Base-by-base conservation (phyloP, 2,329 filamentous ascomycete genomes). In the Raffaelea albimanens region DNA sequence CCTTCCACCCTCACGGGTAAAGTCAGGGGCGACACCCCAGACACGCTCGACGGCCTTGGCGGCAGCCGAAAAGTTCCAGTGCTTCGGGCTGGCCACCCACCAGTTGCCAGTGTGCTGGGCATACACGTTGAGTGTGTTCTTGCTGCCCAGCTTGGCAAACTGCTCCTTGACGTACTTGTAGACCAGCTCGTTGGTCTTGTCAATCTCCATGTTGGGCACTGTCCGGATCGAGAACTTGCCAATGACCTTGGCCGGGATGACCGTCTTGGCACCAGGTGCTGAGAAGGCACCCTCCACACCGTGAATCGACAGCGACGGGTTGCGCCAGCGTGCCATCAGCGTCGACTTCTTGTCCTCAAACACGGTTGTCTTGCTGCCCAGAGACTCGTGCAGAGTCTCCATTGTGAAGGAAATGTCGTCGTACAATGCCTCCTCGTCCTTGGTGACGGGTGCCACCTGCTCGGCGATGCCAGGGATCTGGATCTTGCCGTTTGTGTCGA, bases 191-290 rank as follows among this genome's bases (percentile, higher is more conserved):
- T 95, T 94, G 60, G 95, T 94, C 61, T 83, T 80, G 48, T 88
- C 82, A 58, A 88, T 88, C 64, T 96, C 86, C 93, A 98, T 98
- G 71, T 98, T 81, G 46, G 93, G 93, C 20, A 98, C 93, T 33
- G 90, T 97, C 57, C 93, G 83, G 69, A 98, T 96, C 44, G 87
- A 95, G 75, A 98, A 98, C 72, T 98, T 98, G 69, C 93, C 93
- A 60, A 84, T 86, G 49, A 98, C 93, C 75, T 96, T 96, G 61
- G 93, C 91, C 3, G 93, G 93, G 58, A 98, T 98, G 59, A 98
- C 93, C 1, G 93, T 98, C 79, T 98, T 98, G 49, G 90, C 93
- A 42, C 93, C 93, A 5, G 90, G 85, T 2, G 86, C 84, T 40
- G 86, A 91, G 73, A 95, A 98, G 45, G 89, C 93, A 50, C 93